Evolutionary conservation across 2,329 filamentous ascomycete genomes (phyloP), one percentile per base, ranked within the genome.

Genomic region (Colletotrichum viniferum): DNA sequence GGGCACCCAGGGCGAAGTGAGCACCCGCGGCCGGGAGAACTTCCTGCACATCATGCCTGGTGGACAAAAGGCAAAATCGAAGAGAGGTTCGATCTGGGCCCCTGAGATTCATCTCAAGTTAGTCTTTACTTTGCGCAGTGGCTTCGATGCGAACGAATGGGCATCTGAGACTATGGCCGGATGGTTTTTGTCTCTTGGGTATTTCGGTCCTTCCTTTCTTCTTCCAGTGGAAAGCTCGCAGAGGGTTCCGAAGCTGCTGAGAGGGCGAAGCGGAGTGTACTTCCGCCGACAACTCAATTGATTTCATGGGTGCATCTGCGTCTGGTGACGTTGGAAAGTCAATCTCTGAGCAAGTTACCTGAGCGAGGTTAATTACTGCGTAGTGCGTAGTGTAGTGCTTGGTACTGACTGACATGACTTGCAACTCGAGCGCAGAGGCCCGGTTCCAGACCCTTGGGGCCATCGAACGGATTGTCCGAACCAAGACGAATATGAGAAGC

Each of bases 1-100:
- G n/a, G 66, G 71, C 21, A 43, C 58, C 58, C 32, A 32, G 24
- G 38, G 24, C 32, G 36, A 68, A 5, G 16, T 24, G 64, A 26
- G 13, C 26, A 48, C 7, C 16, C 4, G 60, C 9, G 14, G 24
- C 67, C 71, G 48, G 67, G 61, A 71, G 68, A 74, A 62, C 16
- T 61, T 52, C 21, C 72, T 66, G 72, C 66, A 74, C 72, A 61
- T 66, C 67, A 71, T 71, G 55, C 34, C 21, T n/a, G 21, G 52
- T 43, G 9, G 30, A 7, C 48, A 10, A 38, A 64, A 58, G 68
- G 28, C 48, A n/a, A 30, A 64, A 58, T 48, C 10, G 5, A 3
- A 30, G 12, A 55, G 62, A 21, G 43, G 43, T 52, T 36, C 34
- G 55, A 61, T 71, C 52, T 21, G 28, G 36, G 34, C 58, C 62